These are phyloP conservation scores for Suillus americanus DNA, from an alignment of 768 basidiomycete species.

Conservation along the genomic window DNA sequence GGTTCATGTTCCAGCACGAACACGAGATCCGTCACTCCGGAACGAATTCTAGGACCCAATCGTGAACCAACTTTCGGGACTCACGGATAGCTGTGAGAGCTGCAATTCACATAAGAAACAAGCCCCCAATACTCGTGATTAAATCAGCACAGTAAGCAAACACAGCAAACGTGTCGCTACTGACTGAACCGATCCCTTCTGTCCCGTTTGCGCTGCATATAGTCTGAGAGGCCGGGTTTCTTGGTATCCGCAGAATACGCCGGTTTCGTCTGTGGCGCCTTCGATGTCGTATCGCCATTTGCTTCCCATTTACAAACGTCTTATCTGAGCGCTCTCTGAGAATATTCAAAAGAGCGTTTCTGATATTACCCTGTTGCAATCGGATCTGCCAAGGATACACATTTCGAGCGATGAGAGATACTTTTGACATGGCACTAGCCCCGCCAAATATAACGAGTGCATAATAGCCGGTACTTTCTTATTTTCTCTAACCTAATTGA, in stretches of 20 bases:
- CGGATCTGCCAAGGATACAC: background rate
- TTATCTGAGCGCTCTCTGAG: no score
- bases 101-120: slow-evolving; percentile 44
- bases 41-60: slow-evolving; percentile 61
- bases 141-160: background rate
- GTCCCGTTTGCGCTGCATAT: slow-evolving; percentile 30
- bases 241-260: slow-evolving; percentile 43
- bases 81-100: slow-evolving; percentile 48
- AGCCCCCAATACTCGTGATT: background rate
- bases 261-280: slow-evolving; percentile 31
- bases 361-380: slow-evolving; percentile 10
- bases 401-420: slow-evolving; percentile 12
- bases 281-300: slow-evolving; percentile 13
- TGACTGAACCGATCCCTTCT: slow-evolving; percentile 22
- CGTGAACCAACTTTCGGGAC: slow-evolving; percentile 58
- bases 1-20: slow-evolving; percentile 25
- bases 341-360: slow-evolving; percentile 39
- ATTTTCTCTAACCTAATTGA: slow-evolving; percentile 13
- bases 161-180: slow-evolving; percentile 27
- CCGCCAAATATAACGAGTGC: slow-evolving; percentile 8
- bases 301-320: slow-evolving; percentile 11
- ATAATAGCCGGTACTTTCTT: slow-evolving; percentile 33
- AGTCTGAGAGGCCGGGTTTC: no score
- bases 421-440: background rate
- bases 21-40: slow-evolving; percentile 47